These are phyloP conservation scores for Neurospora sp. DNA, from an alignment of 495 filamentous ascomycete species.

Conservation along the genomic window DNA sequence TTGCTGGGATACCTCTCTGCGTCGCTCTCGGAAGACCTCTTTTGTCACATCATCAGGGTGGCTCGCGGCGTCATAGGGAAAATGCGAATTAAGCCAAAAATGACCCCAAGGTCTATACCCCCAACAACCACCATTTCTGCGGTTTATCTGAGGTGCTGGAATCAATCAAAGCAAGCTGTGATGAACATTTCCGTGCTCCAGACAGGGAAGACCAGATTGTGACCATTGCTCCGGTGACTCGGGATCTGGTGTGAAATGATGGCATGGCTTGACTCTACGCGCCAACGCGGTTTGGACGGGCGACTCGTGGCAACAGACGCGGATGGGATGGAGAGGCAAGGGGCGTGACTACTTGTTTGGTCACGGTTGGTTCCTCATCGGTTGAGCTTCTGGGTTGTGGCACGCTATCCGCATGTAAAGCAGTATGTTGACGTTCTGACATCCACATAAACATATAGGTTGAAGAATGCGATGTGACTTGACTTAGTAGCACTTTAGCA, in stretches of 20 bases:
- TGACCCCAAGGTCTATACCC: slow-evolving; percentile 8
- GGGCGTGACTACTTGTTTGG: background rate
- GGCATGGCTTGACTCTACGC: background rate
- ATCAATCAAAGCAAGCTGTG: background rate
- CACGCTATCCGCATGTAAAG: background rate
- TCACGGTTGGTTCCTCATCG: background rate
- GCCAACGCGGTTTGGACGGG: background rate
- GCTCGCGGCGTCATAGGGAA: slow-evolving; percentile 35
- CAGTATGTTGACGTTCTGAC: background rate
- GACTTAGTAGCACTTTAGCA: background rate
- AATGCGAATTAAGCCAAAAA: slow-evolving; percentile 31
- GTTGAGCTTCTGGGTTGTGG: background rate
- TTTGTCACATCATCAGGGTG: slow-evolving; percentile 36
- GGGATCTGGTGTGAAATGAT: background rate
- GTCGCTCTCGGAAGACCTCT: slow-evolving; percentile 43
- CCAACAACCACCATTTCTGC: slow-evolving; percentile 1
- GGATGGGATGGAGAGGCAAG: background rate
- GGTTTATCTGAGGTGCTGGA: background rate
- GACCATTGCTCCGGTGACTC: background rate
- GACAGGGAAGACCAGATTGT: background rate
- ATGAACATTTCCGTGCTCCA: background rate
- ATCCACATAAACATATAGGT: background rate
- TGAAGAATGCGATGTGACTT: background rate
- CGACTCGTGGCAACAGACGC: background rate
- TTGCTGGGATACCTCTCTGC: slow-evolving; percentile 38